Evolutionary conservation across 23 red algal genomes (phyloP).

Genomic region (Gracilaria domingensis): DNA sequence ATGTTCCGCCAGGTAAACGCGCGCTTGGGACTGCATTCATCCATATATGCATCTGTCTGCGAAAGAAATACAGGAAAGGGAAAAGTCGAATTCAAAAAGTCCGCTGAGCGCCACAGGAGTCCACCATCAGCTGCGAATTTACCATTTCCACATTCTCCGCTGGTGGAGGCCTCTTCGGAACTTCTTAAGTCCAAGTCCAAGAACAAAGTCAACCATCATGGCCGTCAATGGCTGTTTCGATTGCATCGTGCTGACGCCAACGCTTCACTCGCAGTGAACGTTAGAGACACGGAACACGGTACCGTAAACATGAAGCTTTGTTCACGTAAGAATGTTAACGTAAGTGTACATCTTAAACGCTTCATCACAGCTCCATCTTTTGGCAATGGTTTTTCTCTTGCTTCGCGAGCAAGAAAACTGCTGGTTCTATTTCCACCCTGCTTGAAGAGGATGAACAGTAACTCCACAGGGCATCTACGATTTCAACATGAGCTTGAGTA

Average conservation of each 20-base stretch:
- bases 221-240: not conserved
- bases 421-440: not conserved
- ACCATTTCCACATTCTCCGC: not conserved
- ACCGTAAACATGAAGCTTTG: not conserved
- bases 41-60: slow-evolving; percentile 6
- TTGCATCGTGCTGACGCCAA: slow-evolving; percentile 13
- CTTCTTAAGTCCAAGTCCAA: not conserved
- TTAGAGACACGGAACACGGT: slow-evolving; percentile 20
- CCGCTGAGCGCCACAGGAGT: not conserved
- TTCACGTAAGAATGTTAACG: not conserved
- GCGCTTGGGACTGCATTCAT: not conserved
- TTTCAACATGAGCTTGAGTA: slow-evolving; percentile 5
- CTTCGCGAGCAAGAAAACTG: not conserved
- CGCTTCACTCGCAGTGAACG: not conserved
- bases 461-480: not conserved
- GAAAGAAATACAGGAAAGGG: slow-evolving; percentile 8
- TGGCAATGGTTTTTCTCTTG: not conserved
- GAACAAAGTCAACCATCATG: not conserved
- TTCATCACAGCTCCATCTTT: not conserved
- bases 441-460: not conserved
- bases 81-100: slow-evolving; percentile 18
- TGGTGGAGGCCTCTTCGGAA: not conserved
- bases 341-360: slow-evolving; percentile 11
- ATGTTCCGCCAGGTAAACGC: not conserved
- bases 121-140: not conserved